Conservation (phyloP, 495 filamentous ascomycete species). For the Penicillium tannophilum region DNA sequence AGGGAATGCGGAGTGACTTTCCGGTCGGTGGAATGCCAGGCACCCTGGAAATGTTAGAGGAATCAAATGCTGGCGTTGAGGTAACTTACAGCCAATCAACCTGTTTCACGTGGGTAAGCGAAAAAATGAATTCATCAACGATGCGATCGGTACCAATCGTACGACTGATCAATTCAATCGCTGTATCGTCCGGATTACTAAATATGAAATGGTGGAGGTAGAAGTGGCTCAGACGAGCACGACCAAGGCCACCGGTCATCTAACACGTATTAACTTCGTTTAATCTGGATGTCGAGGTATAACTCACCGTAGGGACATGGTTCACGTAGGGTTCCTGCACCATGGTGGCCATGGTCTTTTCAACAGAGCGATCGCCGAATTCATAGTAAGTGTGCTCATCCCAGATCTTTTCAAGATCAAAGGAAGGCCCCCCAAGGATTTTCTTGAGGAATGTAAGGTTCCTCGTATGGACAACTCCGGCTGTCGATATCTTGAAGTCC, state of each 20-base stretch:
- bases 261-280: background rate
- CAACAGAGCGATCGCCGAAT: slow-evolving; percentile 30
- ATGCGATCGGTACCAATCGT: slow-evolving; percentile 59
- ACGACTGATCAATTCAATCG: slow-evolving; percentile 64
- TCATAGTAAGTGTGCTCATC: slow-evolving; percentile 50
- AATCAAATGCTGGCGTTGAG: background rate
- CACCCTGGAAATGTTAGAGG: slow-evolving; percentile 67
- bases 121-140: slow-evolving; percentile 54
- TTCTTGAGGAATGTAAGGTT: slow-evolving; percentile 23
- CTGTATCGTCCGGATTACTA: slow-evolving; percentile 59
- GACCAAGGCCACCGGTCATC: slow-evolving; percentile 68
- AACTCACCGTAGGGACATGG: slow-evolving; percentile 42
- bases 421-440: slow-evolving; percentile 33
- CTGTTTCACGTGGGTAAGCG: slow-evolving; percentile 63
- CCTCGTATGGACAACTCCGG: slow-evolving; percentile 24
- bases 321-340: slow-evolving; percentile 55
- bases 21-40: slow-evolving; percentile 70
- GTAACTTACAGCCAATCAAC: slow-evolving; percentile 65
- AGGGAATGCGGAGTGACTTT: slow-evolving; percentile 59
- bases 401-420: slow-evolving; percentile 57
- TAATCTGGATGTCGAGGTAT: background rate
- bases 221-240: slow-evolving; percentile 58
- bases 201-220: slow-evolving; percentile 71
- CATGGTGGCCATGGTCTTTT: slow-evolving; percentile 49
- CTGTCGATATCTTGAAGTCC: slow-evolving; percentile 17